Evolutionary conservation across 2,329 filamentous ascomycete species (phyloP).

Genomic region (Talaromyces verruculosus): DNA sequence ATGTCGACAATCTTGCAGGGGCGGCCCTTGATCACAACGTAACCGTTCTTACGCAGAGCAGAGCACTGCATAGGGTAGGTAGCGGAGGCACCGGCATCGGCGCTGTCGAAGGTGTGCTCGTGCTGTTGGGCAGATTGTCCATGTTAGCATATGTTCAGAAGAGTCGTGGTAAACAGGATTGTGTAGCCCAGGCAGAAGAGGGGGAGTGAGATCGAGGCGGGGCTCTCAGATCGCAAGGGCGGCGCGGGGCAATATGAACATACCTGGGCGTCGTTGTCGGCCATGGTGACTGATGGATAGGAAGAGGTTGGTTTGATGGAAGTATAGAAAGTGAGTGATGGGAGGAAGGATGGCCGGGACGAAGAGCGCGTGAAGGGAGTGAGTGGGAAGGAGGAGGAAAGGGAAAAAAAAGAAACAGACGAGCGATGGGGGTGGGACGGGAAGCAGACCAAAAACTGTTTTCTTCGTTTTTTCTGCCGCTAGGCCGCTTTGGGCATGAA

Average conservation of each 20-base stretch:
- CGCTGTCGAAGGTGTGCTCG: constrained; percentile 81
- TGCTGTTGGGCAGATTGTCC: constrained; percentile 50
- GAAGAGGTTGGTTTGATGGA: constrained; percentile 8
- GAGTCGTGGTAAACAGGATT: background rate
- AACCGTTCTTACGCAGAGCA: constrained; percentile 98
- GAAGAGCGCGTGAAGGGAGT: constrained; percentile 17
- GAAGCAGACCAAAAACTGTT: constrained; percentile 18
- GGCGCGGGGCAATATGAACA: constrained; percentile 37
- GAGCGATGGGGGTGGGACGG: constrained; percentile 20
- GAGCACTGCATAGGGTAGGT: constrained; percentile 99
- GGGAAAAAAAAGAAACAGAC: constrained; percentile 26
- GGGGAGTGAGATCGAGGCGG: constrained; percentile 12
- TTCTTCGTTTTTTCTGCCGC: constrained; percentile 18
- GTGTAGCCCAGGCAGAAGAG: constrained; percentile 10
- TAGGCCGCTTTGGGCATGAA: constrained; percentile 16
- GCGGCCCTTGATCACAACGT: constrained; percentile 97
- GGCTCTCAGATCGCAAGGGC: constrained; percentile 27
- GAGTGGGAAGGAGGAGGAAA: constrained; percentile 16
- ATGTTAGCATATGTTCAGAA: background rate
- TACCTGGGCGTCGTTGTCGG: constrained; percentile 64
- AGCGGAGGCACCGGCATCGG: constrained; percentile 90
- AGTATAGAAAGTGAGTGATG: constrained; percentile 6
- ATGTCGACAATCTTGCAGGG: constrained; percentile 99
- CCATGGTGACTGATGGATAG: constrained; percentile 56
- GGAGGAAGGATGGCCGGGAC: constrained; percentile 18